Conservation (phyloP, 768 basidiomycete species). For the Leccinum barrowsii region DNA sequence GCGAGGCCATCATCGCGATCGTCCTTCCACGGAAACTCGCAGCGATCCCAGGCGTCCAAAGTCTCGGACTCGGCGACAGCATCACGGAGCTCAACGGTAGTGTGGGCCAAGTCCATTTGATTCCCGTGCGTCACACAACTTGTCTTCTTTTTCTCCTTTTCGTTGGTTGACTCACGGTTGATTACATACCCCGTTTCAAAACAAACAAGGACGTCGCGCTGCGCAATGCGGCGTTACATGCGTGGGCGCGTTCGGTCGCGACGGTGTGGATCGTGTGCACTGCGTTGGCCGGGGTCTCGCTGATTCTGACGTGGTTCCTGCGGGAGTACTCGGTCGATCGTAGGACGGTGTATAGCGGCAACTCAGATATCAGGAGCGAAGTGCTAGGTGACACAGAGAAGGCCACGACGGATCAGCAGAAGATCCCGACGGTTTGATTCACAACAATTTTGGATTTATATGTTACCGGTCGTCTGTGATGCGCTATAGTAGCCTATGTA, state of each 20-base stretch:
- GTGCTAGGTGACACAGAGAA: conserved; percentile 17
- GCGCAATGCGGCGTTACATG: conserved; percentile 47
- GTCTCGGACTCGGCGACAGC: conserved; percentile 32
- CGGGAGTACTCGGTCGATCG: conserved; percentile 59
- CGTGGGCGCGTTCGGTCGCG: conserved; percentile 60
- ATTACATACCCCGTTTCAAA: not conserved
- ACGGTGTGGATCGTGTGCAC: conserved; percentile 64
- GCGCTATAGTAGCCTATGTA: not conserved
- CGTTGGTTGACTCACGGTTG: not conserved
- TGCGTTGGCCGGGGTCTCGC: conserved; percentile 42
- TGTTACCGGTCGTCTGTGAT: too few relatives aligned
- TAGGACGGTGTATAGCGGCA: conserved; percentile 39
- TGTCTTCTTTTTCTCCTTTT: not conserved
- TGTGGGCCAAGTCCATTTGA: conserved; percentile 38
- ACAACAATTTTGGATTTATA: not conserved
- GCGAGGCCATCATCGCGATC: conserved; percentile 65
- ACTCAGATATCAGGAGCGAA: conserved; percentile 3
- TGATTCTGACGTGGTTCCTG: conserved; percentile 47
- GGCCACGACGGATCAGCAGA: not conserved
- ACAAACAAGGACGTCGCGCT: not conserved
- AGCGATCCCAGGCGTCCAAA: conserved; percentile 29
- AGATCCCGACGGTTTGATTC: not conserved
- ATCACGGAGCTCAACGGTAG: conserved; percentile 42
- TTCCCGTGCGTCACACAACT: conserved; percentile 4
- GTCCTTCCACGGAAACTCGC: conserved; percentile 39